Base-by-base conservation (phyloP, 75 land plant species). In the Larix kaempferi region DNA sequence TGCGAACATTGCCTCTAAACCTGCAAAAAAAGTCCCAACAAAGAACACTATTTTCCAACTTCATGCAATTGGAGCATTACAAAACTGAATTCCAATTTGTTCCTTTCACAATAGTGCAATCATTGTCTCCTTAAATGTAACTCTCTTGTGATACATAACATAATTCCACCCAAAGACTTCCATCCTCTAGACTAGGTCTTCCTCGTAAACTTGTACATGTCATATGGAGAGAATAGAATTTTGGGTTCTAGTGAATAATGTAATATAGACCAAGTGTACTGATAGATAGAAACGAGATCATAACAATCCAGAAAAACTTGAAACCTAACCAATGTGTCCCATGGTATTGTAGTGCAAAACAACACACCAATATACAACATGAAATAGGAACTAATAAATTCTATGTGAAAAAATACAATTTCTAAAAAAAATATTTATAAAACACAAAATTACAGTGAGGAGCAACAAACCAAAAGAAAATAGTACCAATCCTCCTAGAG, bases 1-100 rank as follows among this genome's bases (percentile, higher is more conserved):
- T 81, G 95, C 95, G 89, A 86, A 94, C 98, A 94, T 92, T 41
- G 98, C 95, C 79, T 94, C 98, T 55, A 95, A 87, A 21, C 98
- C 98, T 96, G 86, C n/a, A 89, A 59, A 64, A 57, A 44, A 59
- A 44, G 49, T 60, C 41, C 12, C 16, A 26, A 77, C 57, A 69
- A 25, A 49, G 16, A 66, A 37, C 35, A 4, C 26, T 35, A 27
- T 59, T 75, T 59, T 26, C 15, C 44, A 57, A 29, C 16, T 35
- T 39, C 57, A 63, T 23, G 23, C 41, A 74, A 56, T 16, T 44
- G 5, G 21, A 26, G 33, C 15, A 25, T 71, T 21, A 19, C 19
- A 23, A 26, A 71, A 35, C 25, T 25, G 33, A 71, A 27, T 16
- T 29, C 54, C 54, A 44, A 29, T 21, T 19, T 19, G 41, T 21